Base-by-base conservation (phyloP, 495 filamentous ascomycete genomes). In the Rhypophila decipiens region DNA sequence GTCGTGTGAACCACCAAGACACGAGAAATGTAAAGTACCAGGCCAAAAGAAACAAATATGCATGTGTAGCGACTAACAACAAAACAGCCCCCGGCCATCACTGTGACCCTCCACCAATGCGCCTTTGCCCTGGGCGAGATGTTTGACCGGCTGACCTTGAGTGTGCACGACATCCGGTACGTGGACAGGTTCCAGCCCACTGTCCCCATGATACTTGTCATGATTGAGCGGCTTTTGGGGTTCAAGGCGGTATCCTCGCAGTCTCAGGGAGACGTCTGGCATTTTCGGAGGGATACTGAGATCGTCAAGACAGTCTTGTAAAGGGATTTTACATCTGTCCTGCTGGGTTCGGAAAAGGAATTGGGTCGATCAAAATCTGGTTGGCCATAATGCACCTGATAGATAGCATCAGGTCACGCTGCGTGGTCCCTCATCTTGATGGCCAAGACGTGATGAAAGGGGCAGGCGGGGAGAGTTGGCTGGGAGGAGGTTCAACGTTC, bases 141-240 rank as follows among this genome's bases (percentile, higher is more conserved):
- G 41, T 70, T 64, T 34, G 68, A 72, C 49, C 55, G 59, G 10
- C 46, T 72, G 10, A 49, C 51, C 1, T 37, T 72, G 18, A 56
- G 46, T 36, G 59, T 61, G 8, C 51, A 59, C 34, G 48, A 56
- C 4, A 63, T 51, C 1, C 42, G 46, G 24, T 64, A 56, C 34
- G 55, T 49, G 12, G 41, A 49, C 24, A 23, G 49, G 22, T 64
- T 60, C 39, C 47, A 47, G 1, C 52, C 71, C 19, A 65, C 64
- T 2, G 37, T 64, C 3, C 60, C 67, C 47, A 62, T 63, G 38
- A 33, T 71, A 12, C 46, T 67, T n/a, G 52, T 66, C 0, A 43
- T 73, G 2, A 49, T 71, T 5, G 66, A 73, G 36, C 60, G 67
- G 2, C 58, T 66, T 17, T 37, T 73, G 31, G 67, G 66, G 5